Conservation (phyloP, 495 filamentous ascomycete genomes). For the Paragyromitra xinjiangensis region DNA sequence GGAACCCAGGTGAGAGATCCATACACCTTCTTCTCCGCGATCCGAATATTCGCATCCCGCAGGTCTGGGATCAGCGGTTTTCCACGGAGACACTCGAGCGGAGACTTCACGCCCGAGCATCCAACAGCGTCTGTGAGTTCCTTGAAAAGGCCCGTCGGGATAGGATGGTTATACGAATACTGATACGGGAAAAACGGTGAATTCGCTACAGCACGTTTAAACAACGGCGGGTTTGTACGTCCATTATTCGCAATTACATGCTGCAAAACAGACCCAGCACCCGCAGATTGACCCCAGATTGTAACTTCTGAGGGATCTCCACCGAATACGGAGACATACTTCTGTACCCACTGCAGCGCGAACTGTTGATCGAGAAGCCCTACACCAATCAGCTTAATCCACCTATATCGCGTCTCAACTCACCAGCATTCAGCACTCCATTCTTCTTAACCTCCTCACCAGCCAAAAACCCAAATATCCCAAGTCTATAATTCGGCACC, state of each 20-base stretch:
- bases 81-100: conserved; percentile 24
- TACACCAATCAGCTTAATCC: not conserved
- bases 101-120: not conserved
- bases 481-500: conserved; percentile 38
- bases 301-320: no score
- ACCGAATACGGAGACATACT: conserved; percentile 49
- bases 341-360: conserved; percentile 65
- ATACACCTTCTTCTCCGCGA: not conserved
- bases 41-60: conserved; percentile 22
- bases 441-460: conserved; percentile 15
- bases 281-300: conserved; percentile 33
- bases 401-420: not conserved
- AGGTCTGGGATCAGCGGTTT: conserved; percentile 29
- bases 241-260: conserved; percentile 28
- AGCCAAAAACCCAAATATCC: conserved; percentile 29
- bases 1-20: conserved; percentile 19
- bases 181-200: conserved; percentile 25
- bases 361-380: conserved; percentile 53
- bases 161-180: conserved; percentile 7
- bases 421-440: conserved; percentile 36
- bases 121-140: conserved; percentile 6
- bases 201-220: conserved; percentile 22
- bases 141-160: conserved; percentile 14
- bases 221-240: conserved; percentile 14
- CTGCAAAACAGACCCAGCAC: conserved; percentile 60